Evolutionary conservation across 78 protist genomes (phyloP).

Genomic region (Emiliania huxleyi): DNA sequence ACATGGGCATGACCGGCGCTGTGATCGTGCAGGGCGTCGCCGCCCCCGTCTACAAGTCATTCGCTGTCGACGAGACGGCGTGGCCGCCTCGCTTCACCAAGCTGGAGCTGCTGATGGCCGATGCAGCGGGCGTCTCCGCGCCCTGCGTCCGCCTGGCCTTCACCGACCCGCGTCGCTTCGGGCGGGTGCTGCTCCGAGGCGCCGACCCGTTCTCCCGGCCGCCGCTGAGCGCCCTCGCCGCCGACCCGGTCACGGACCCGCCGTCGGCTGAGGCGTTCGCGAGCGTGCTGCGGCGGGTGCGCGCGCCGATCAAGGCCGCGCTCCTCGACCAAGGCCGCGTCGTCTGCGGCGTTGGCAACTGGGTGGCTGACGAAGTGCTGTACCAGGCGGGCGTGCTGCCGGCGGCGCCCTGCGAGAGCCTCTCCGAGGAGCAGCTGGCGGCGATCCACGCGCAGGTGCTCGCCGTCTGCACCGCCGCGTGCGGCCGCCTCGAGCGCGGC

Average conservation of each 20-base stretch:
- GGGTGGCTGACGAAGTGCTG: conserved; percentile 43
- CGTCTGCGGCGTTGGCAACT: conserved; percentile 36
- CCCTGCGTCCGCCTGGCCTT: neutral
- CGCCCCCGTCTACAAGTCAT: neutral
- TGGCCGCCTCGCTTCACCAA: conserved; percentile 39
- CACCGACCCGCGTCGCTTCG: conserved; percentile 16
- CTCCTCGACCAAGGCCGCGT: conserved; percentile 17
- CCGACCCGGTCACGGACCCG: neutral
- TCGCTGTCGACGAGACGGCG: neutral
- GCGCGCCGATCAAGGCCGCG: neutral
- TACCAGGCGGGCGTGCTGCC: conserved; percentile 22
- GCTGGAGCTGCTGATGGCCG: neutral
- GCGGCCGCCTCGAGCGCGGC: neutral
- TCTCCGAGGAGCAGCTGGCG: neutral
- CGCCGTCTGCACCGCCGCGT: neutral
- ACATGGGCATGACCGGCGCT: conserved; percentile 38
- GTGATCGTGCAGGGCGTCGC: neutral
- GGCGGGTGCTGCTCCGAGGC: neutral
- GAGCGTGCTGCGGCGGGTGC: neutral
- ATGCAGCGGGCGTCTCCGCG: neutral
- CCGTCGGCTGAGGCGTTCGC: neutral
- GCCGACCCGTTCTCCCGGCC: neutral
- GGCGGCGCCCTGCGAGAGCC: neutral
- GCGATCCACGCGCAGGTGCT: neutral
- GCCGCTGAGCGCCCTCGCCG: neutral